Conservation (phyloP, 1,139 yeast genomes). For the Fermentozyma sake region DNA sequence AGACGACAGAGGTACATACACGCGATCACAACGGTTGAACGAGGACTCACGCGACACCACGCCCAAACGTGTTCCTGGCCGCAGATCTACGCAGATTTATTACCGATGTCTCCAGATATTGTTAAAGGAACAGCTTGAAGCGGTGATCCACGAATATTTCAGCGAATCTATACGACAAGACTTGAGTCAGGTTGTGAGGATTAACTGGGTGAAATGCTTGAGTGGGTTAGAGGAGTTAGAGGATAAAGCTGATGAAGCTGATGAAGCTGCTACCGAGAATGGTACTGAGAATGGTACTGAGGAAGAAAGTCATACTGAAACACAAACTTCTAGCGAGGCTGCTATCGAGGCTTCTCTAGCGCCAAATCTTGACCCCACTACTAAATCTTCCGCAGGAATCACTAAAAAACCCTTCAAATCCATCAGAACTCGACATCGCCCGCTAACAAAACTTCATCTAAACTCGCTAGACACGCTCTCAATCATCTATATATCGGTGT, state of each 20-base stretch:
- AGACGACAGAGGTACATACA: constrained; percentile 10
- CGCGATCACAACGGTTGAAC: constrained; percentile 6
- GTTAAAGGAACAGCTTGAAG: constrained; percentile 43
- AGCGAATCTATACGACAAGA: constrained; percentile 8
- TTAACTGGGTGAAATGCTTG: constrained; percentile 11
- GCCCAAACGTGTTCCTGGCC: constrained; percentile 40
- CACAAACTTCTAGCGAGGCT: constrained; percentile 3
- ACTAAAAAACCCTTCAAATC: too few relatives aligned
- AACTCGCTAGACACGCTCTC: constrained; percentile 32
- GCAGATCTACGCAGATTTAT: constrained; percentile 43
- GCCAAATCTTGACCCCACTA: too few relatives aligned
- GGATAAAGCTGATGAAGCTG: not conserved
- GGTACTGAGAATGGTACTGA: too few relatives aligned
- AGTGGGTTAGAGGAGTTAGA: not conserved
- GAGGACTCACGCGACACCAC: not conserved
- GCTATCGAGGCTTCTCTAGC: too few relatives aligned
- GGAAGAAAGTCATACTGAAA: too few relatives aligned
- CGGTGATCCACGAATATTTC: constrained; percentile 22
- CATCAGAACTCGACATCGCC: too few relatives aligned
- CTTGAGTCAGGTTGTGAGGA: constrained; percentile 10
- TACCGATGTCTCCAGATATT: constrained; percentile 53
- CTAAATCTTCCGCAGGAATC: constrained; percentile 19
- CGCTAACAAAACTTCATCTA: too few relatives aligned
- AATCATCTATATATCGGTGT: constrained; percentile 34
- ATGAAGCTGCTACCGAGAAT: not conserved